Percentiles rank a stretch among this genome's conserved stretches.
Conservation (phyloP, 2,329 filamentous ascomycete species). For the Fusarium praegraminearum region DNA sequence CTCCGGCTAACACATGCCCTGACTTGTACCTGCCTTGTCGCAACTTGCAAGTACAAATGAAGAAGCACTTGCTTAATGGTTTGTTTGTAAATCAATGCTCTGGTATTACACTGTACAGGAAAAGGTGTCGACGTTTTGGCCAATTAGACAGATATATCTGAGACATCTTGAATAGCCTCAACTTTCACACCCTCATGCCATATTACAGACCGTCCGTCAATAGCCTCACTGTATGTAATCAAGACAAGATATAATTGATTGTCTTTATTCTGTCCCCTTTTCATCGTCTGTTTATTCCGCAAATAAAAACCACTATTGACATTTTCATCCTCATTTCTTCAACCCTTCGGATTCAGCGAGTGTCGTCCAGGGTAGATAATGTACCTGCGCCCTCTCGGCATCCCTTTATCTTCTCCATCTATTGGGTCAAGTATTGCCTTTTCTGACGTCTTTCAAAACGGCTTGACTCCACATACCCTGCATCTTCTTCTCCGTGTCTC, state of each 20-base stretch:
- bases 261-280: background rate
- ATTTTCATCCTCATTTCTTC: slow-evolving; percentile 7
- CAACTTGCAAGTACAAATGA: background rate
- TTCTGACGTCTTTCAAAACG: slow-evolving; percentile 2
- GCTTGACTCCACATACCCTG: slow-evolving; percentile 19
- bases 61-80: background rate
- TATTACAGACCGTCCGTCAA: background rate
- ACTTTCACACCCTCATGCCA: slow-evolving; percentile 12
- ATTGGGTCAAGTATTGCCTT: slow-evolving; percentile 16
- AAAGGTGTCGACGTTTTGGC: background rate
- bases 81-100: slow-evolving; percentile 8
- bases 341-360: slow-evolving; percentile 21
- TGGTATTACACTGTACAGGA: slow-evolving; percentile 20
- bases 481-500: slow-evolving; percentile 21
- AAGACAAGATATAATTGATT: background rate
- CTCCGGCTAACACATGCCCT: background rate
- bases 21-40: slow-evolving; percentile 13
- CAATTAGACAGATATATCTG: slow-evolving; percentile 11
- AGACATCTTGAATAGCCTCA: slow-evolving; percentile 17
- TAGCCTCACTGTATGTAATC: background rate
- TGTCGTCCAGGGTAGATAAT: background rate
- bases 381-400: slow-evolving; percentile 4
- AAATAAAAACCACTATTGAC: slow-evolving; percentile 3
- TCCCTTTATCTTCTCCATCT: slow-evolving; percentile 15
- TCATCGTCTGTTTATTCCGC: background rate